Evolutionary conservation across 192 early-diverging fungal genomes (phyloP).

Genomic region (Backusella tarrabulga): DNA sequence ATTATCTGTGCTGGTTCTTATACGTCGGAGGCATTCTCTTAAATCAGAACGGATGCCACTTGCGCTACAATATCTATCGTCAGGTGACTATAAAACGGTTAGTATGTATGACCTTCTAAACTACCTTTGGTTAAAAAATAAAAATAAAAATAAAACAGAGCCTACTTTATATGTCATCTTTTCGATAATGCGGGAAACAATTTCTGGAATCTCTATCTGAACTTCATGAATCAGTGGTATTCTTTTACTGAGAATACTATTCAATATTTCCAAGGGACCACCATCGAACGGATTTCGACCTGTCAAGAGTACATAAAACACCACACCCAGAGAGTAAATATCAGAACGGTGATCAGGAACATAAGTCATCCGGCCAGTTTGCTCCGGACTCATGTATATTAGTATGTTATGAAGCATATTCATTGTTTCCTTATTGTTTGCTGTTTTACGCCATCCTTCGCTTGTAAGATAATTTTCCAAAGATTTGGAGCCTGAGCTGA

Average conservation of each 20-base stretch:
- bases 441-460: constrained; percentile 25
- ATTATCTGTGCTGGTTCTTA: constrained; percentile 2
- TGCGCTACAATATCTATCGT: constrained; percentile 32
- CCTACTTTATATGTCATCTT: constrained; percentile 34
- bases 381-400: constrained; percentile 29
- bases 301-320: constrained; percentile 31
- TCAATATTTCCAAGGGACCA: constrained; percentile 34
- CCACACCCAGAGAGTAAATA: constrained; percentile 33
- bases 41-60: constrained; percentile 25
- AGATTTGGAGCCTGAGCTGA: constrained; percentile 18
- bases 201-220: constrained; percentile 24
- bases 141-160: background rate
- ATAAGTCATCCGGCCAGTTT: constrained; percentile 33
- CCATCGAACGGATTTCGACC: constrained; percentile 29
- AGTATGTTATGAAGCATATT: constrained; percentile 15
- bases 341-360: constrained; percentile 34
- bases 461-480: constrained; percentile 27
- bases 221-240: constrained; percentile 24
- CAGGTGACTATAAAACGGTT: constrained; percentile 21
- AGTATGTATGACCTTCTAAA: background rate
- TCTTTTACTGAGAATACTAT: constrained; percentile 27
- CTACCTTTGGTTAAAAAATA: background rate
- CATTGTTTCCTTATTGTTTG: constrained; percentile 22
- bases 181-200: constrained; percentile 25
- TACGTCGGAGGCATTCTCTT: constrained; percentile 24